Conservation (phyloP, 129 eudicot genomes). For the Escallonia rubra region DNA sequence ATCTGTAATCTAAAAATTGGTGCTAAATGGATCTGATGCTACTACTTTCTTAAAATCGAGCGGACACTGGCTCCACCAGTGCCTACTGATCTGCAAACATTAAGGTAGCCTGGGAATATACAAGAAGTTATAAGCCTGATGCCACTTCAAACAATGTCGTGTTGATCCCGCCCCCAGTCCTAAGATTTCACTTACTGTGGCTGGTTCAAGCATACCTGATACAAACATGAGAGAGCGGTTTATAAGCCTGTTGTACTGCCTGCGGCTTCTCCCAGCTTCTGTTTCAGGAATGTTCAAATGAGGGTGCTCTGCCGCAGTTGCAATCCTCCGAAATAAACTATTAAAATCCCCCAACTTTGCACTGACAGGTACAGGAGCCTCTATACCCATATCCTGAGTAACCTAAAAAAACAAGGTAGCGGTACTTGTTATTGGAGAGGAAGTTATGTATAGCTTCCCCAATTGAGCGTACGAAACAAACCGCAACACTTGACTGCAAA, state of each 20-base stretch:
- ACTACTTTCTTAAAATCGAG: background rate
- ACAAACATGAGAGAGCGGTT: slow-evolving; percentile 71
- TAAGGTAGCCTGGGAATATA: background rate
- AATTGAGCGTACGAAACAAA: background rate
- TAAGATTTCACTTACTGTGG: background rate
- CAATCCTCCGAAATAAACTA: slow-evolving; percentile 63
- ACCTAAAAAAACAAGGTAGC: slow-evolving; percentile 37
- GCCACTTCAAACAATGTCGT: background rate
- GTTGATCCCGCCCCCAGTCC: too few relatives aligned
- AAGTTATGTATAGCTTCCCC: background rate
- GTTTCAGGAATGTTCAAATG: slow-evolving; percentile 98
- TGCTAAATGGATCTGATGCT: background rate
- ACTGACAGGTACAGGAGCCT: slow-evolving; percentile 92
- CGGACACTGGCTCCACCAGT: background rate
- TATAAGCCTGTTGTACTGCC: slow-evolving; percentile 69
- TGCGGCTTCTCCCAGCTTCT: slow-evolving; percentile 87
- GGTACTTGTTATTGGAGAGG: background rate
- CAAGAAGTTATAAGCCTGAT: background rate
- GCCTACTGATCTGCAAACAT: background rate
- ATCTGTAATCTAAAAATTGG: too few relatives aligned
- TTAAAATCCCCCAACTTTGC: slow-evolving; percentile 74
- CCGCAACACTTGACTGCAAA: background rate
- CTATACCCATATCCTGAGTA: slow-evolving; percentile 95
- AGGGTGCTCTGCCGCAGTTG: slow-evolving; percentile 88
- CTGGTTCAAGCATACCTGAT: slow-evolving; percentile 44